Percentiles rank a stretch among this genome's conserved stretches.
Conservation (phyloP, 371 early-diverging fungal genomes). For the Rhizopus delemar region DNA sequence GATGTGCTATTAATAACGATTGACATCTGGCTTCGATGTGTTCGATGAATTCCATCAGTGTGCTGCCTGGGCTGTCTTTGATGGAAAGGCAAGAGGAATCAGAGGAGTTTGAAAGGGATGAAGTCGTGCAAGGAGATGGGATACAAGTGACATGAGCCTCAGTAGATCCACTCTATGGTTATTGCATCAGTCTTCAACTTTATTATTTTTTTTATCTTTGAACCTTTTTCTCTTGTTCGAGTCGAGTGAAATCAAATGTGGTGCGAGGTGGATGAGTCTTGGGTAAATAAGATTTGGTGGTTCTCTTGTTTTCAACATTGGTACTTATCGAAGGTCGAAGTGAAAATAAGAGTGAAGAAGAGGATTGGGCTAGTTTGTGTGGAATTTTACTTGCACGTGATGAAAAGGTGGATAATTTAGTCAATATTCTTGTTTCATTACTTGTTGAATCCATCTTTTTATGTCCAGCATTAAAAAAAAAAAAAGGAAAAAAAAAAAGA, state of each 20-base stretch:
- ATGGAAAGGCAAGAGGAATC: no score
- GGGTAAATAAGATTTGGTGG: slow-evolving; percentile 17
- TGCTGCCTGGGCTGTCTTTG: no score
- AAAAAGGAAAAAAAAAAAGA: slow-evolving; percentile 6
- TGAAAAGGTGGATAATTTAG: slow-evolving; percentile 21
- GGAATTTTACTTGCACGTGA: slow-evolving; percentile 31
- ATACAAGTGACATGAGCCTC: no score
- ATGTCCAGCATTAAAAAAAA: slow-evolving; percentile 9
- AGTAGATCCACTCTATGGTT: no score
- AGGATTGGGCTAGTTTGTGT: slow-evolving; percentile 23
- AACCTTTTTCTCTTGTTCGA: slow-evolving; percentile 3
- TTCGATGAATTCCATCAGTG: background rate
- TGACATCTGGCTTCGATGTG: background rate
- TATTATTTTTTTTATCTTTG: no score
- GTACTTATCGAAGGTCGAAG: slow-evolving; percentile 18
- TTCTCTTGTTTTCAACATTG: slow-evolving; percentile 8
- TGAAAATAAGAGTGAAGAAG: slow-evolving; percentile 12
- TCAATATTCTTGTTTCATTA: slow-evolving; percentile 12
- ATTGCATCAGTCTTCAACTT: no score
- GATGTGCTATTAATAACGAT: background rate
- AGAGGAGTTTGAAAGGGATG: no score
- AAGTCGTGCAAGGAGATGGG: no score
- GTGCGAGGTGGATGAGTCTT: slow-evolving; percentile 6
- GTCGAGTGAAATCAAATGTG: slow-evolving; percentile 6
- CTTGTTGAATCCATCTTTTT: slow-evolving; percentile 14